Evolutionary conservation across 352 stramenopile species (phyloP).

Genomic region (Globisporangium paroecandrum): DNA sequence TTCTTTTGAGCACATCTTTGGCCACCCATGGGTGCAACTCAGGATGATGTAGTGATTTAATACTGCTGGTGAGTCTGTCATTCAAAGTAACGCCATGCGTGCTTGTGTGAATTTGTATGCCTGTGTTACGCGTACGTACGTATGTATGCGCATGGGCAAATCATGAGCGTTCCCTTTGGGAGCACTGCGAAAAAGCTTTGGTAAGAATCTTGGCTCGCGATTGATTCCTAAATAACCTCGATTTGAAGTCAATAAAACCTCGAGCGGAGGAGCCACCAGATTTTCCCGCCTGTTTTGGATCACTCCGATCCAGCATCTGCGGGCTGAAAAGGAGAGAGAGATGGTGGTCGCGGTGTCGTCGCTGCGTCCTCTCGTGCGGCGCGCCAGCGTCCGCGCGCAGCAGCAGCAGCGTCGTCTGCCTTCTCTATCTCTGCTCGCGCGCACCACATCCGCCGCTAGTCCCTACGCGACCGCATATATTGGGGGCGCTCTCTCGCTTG

Average conservation of each 20-base stretch:
- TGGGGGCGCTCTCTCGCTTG: not conserved
- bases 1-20: not conserved
- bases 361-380: not conserved
- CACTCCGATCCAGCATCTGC: not conserved
- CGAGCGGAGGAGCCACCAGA: not conserved
- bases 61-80: not conserved
- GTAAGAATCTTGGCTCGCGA: not conserved
- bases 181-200: not conserved
- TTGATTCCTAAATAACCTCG: slow-evolving; percentile 1
- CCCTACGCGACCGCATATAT: not conserved
- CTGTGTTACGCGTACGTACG: not conserved
- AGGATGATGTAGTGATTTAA: not conserved
- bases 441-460: not conserved
- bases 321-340: not conserved
- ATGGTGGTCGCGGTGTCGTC: slow-evolving; percentile 2
- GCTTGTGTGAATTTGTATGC: not conserved
- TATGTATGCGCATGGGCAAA: not conserved
- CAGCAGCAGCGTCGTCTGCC: not conserved
- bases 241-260: not conserved
- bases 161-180: not conserved
- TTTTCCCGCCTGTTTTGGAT: not conserved
- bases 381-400: not conserved
- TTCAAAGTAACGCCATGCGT: not conserved
- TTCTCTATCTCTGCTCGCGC: not conserved
- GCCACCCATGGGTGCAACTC: not conserved